phyloP scores from a whole-genome alignment of 345 rosid genomes.

The Aegle marmelos region DNA sequence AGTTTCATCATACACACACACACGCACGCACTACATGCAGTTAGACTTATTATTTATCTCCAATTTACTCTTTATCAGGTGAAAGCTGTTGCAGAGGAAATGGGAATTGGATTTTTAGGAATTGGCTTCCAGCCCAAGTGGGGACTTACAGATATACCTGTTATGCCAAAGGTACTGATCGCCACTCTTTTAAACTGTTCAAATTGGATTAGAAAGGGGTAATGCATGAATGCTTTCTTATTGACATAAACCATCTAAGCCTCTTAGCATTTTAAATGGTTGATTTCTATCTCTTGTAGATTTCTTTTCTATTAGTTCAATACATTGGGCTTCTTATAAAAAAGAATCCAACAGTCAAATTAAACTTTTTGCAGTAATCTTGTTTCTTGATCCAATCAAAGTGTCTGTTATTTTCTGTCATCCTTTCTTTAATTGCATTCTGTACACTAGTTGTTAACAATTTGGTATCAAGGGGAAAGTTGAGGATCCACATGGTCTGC shows the following conservation, averaged over 20 bases:
- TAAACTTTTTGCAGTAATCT: not conserved
- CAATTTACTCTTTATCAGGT: constrained; percentile 44
- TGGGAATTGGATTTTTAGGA: constrained; percentile 99
- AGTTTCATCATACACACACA: not conserved
- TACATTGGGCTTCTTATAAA: not conserved
- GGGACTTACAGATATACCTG: constrained; percentile 78
- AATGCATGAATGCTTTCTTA: not conserved
- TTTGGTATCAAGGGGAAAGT: not conserved
- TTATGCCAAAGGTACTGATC: constrained; percentile 92
- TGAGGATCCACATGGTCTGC: not conserved
- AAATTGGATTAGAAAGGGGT: not conserved
- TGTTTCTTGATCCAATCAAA: not conserved
- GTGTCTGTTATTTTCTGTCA: not conserved
- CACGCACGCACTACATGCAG: no score
- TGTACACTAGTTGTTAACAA: not conserved
- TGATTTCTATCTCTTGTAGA: not conserved
- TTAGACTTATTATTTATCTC: not conserved
- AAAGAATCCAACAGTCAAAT: not conserved
- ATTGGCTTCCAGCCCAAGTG: constrained; percentile 98
- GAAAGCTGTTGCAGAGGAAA: constrained; percentile 97
- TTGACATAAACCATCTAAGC: not conserved
- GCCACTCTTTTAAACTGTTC: not conserved
- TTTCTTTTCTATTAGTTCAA: not conserved
- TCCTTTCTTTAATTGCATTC: not conserved
- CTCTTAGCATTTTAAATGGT: not conserved